Evolutionary conservation across 495 filamentous ascomycete genomes (phyloP).

Genomic region (Opeltia flavorubescens): DNA sequence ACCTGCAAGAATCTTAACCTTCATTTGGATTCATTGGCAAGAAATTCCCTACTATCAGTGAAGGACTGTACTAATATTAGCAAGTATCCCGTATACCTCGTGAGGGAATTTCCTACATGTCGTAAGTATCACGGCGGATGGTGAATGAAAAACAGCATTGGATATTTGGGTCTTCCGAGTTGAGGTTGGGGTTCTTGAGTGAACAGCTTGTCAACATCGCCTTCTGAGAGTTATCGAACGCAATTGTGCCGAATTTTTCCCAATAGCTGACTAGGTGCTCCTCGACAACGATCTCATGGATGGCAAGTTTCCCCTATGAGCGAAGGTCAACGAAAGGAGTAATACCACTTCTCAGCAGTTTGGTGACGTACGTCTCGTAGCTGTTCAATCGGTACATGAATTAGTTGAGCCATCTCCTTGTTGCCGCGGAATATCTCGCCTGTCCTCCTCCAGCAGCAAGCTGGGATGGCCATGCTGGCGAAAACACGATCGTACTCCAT

Average conservation of each 20-base stretch:
- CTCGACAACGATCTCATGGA: conserved; percentile 92
- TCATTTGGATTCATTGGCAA: conserved; percentile 45
- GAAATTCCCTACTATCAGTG: conserved; percentile 93
- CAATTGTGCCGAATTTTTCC: conserved; percentile 98
- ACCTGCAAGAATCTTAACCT: conserved; percentile 2
- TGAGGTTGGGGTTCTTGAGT: conserved; percentile 70
- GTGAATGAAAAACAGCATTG: conserved; percentile 97
- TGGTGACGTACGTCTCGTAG: conserved; percentile 65
- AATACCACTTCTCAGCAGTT: neutral
- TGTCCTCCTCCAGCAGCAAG: conserved; percentile 92
- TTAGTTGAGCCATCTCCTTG: conserved; percentile 96
- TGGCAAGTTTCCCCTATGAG: conserved; percentile 75
- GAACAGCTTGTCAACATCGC: conserved; percentile 91
- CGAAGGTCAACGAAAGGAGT: neutral
- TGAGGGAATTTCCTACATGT: conserved; percentile 59
- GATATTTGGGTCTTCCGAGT: conserved; percentile 55
- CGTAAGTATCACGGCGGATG: conserved; percentile 83
- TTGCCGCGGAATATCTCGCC: conserved; percentile 97
- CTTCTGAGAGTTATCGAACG: conserved; percentile 92
- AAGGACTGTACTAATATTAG: conserved; percentile 44
- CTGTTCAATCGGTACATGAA: conserved; percentile 81
- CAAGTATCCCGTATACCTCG: conserved; percentile 2
- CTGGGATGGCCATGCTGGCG: conserved; percentile 95
- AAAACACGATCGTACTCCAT: conserved; percentile 98
- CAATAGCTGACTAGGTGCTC: conserved; percentile 92